Base-by-base conservation (phyloP, 2,329 filamentous ascomycete genomes). In the Diaporthe capsici region DNA sequence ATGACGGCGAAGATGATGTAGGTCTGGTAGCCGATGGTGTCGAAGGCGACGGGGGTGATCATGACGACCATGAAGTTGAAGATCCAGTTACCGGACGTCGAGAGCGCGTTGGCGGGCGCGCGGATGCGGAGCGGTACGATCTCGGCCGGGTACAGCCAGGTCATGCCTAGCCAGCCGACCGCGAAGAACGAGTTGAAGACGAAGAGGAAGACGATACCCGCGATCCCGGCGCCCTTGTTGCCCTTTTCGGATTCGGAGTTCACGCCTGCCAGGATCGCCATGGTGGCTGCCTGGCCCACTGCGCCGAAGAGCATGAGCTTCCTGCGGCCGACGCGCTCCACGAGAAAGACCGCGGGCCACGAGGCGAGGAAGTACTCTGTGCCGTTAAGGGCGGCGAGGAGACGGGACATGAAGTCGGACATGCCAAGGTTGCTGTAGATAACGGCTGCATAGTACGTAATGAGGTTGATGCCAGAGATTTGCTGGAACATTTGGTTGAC, bases 221-320 rank as follows among this genome's bases (percentile, higher is more conserved):
- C 80, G 25, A 84, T 80, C 20, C 84, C 79, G 49, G 80, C 81
- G 0, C 76, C 72, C 9, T 76, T 81, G 0, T 81, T 78, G 1
- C 78, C 76, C 15, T 55, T 57, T 74, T 79, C 5, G 84, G 15
- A 47, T 4, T 34, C 42, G 9, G 61, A 83, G 73, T 84, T 84
- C 15, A 83, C 85, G 47, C 87, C 86, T 0, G 88, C 86, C 51
- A 91, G 85, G 51, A 94, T 87, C 2, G 91, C 89, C 93, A 95
- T 94, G 71, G 90, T 91, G 2, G 88, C 81, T 51, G 90, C 91
- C 85, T 92, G 92, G 0, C 91, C 91, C 3, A 87, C 85, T 0
- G 91, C 90, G 72, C 93, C 93, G 77, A 94, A 90, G 25, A 95
- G 84, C 92, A 95, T 95, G 76, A 95, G 88, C 80, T 90, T 90